Evolutionary conservation across 768 basidiomycete species (phyloP).

Genomic region (Termitomyces sp.): DNA sequence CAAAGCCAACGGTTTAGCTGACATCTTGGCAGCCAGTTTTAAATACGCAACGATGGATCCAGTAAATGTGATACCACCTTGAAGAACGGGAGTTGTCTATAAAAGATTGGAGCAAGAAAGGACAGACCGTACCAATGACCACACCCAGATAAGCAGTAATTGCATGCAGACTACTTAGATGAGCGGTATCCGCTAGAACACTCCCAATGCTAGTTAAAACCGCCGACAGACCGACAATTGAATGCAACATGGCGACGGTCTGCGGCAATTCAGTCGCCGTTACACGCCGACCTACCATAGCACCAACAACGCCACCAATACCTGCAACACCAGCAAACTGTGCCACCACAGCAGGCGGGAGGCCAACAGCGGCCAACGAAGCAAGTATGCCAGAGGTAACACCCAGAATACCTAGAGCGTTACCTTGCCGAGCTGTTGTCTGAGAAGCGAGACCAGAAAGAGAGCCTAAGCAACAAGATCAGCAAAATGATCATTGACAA

Average conservation of each 20-base stretch:
- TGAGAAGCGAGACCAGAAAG: slow-evolving; percentile 77
- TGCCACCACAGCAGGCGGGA: slow-evolving; percentile 62
- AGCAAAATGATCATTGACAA: neutral
- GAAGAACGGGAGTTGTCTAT: slow-evolving; percentile 3
- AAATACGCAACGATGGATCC: slow-evolving; percentile 88
- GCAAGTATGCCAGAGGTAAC: slow-evolving; percentile 78
- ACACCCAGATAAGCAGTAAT: slow-evolving; percentile 85
- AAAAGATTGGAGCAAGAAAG: neutral
- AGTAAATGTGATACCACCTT: slow-evolving; percentile 82
- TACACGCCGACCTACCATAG: slow-evolving; percentile 74
- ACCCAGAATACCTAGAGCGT: slow-evolving; percentile 81
- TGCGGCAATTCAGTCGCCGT: slow-evolving; percentile 88
- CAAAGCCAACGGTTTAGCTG: slow-evolving; percentile 63
- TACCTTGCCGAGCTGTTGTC: slow-evolving; percentile 81
- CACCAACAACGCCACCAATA: slow-evolving; percentile 65
- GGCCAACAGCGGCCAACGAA: slow-evolving; percentile 79
- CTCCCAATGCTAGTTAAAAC: slow-evolving; percentile 83
- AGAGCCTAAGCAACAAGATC: slow-evolving; percentile 42
- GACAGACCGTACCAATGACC: slow-evolving; percentile 55
- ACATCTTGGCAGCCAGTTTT: slow-evolving; percentile 79
- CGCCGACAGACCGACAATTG: slow-evolving; percentile 85
- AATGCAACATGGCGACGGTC: slow-evolving; percentile 72
- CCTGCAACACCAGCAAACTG: slow-evolving; percentile 77
- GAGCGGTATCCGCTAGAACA: slow-evolving; percentile 65
- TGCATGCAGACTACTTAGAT: slow-evolving; percentile 68